phyloP scores from a whole-genome alignment of 495 filamentous ascomycete genomes.

The Xylaria cubensis region DNA sequence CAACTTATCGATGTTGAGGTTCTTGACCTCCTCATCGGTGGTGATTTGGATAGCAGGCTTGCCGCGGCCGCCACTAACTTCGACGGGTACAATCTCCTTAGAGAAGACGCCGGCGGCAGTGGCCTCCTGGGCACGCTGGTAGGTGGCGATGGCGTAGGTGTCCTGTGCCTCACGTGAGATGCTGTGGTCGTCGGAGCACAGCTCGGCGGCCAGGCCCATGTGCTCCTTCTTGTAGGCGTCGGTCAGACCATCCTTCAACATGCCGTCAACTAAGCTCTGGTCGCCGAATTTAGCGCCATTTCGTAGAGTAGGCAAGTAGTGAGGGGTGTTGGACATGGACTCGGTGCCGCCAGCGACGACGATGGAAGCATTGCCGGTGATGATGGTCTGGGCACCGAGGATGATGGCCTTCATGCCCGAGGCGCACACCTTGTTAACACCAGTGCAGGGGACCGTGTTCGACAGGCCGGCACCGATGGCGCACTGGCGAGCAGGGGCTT shows the following conservation, averaged over 20 bases:
- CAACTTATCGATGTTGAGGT: slow-evolving; percentile 93
- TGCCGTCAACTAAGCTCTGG: slow-evolving; percentile 83
- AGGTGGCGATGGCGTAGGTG: slow-evolving; percentile 89
- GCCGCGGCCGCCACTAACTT: slow-evolving; percentile 84
- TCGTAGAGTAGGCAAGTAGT: slow-evolving; percentile 87
- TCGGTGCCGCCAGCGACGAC: slow-evolving; percentile 93
- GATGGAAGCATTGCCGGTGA: slow-evolving; percentile 88
- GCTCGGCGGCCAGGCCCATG: slow-evolving; percentile 92
- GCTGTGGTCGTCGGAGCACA: slow-evolving; percentile 84
- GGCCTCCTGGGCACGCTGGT: slow-evolving; percentile 89
- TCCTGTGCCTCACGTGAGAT: slow-evolving; percentile 86
- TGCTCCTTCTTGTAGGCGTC: slow-evolving; percentile 92
- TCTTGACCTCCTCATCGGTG: slow-evolving; percentile 94
- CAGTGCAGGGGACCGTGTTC: slow-evolving; percentile 81
- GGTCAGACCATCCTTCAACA: slow-evolving; percentile 89
- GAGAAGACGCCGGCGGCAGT: slow-evolving; percentile 78
- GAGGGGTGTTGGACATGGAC: slow-evolving; percentile 97
- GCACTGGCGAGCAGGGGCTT: slow-evolving; percentile 95
- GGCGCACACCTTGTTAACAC: slow-evolving; percentile 98
- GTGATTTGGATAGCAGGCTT: slow-evolving; percentile 85
- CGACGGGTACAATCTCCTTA: slow-evolving; percentile 87
- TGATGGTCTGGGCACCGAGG: slow-evolving; percentile 93
- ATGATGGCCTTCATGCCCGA: slow-evolving; percentile 93
- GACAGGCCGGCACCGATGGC: slow-evolving; percentile 85
- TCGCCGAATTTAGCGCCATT: slow-evolving; percentile 89